phyloP scores from a whole-genome alignment of 306 rosid species.

The Ochetophila trinervis region DNA sequence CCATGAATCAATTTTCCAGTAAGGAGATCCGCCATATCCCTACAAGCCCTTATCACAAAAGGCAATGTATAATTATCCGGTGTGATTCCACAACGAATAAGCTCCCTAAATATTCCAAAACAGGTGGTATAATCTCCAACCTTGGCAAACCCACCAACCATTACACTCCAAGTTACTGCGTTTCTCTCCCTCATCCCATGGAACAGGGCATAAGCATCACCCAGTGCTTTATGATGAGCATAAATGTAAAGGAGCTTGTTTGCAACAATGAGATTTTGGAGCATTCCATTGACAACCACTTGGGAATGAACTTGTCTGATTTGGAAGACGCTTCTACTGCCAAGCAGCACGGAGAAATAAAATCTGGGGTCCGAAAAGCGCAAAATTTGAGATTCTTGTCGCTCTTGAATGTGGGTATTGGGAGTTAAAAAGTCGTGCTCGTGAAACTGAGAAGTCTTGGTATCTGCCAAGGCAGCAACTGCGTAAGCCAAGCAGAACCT shows the following conservation, averaged over 20 bases:
- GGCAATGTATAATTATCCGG: constrained; percentile 68
- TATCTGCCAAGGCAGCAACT: neutral
- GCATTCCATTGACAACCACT: constrained; percentile 37
- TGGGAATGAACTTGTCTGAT: constrained; percentile 61
- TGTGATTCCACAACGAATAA: constrained; percentile 34
- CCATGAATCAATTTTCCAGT: constrained; percentile 54
- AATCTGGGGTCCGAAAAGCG: constrained; percentile 32
- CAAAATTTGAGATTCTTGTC: constrained; percentile 15
- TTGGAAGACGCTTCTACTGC: constrained; percentile 46
- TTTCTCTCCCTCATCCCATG: constrained; percentile 42
- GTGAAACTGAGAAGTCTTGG: neutral
- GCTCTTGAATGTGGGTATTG: neutral
- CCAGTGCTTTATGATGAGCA: constrained; percentile 36
- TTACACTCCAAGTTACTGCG: constrained; percentile 58
- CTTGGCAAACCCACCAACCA: constrained; percentile 68
- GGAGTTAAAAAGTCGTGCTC: neutral
- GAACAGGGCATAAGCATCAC: constrained; percentile 50
- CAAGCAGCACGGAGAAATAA: constrained; percentile 36
- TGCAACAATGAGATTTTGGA: constrained; percentile 44
- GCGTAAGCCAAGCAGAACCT: constrained; percentile 12
- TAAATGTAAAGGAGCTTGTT: constrained; percentile 69
- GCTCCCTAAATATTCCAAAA: constrained; percentile 56
- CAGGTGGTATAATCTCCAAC: constrained; percentile 44
- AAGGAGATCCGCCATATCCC: constrained; percentile 44
- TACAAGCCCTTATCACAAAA: constrained; percentile 54